Percentiles rank a stretch among this genome's conserved stretches.
phyloP scores from a whole-genome alignment of 1,139 yeast species.

The Zygosaccharomyces pseudobailii region DNA sequence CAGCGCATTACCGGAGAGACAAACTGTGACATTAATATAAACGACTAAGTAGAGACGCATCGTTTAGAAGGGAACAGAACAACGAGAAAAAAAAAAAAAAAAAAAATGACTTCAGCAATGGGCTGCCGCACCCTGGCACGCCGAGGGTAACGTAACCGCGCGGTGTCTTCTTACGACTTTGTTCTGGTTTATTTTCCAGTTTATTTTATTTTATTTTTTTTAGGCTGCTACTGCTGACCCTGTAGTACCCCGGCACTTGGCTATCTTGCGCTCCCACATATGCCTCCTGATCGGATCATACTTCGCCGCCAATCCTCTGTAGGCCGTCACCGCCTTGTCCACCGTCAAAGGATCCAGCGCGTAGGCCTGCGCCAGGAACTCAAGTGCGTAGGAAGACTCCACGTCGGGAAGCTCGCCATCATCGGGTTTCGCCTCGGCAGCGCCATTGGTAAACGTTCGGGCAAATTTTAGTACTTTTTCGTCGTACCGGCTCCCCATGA shows the following conservation, averaged over 20 bases:
- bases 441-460: slow-evolving; percentile 37
- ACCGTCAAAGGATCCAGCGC: slow-evolving; percentile 28
- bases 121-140: too few relatives aligned
- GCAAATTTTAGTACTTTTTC: slow-evolving; percentile 44
- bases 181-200: too few relatives aligned
- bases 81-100: background rate
- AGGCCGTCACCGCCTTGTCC: slow-evolving; percentile 41
- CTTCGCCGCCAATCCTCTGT: slow-evolving; percentile 44
- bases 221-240: too few relatives aligned
- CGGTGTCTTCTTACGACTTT: too few relatives aligned
- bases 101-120: too few relatives aligned
- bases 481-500: slow-evolving; percentile 28
- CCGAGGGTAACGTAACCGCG: too few relatives aligned
- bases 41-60: too few relatives aligned
- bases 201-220: too few relatives aligned
- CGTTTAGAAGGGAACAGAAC: background rate
- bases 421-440: slow-evolving; percentile 18
- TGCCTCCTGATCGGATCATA: slow-evolving; percentile 65
- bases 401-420: slow-evolving; percentile 23
- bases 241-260: background rate
- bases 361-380: slow-evolving; percentile 53
- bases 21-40: too few relatives aligned
- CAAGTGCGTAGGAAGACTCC: slow-evolving; percentile 62
- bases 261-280: slow-evolving; percentile 49
- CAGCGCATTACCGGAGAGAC: too few relatives aligned